Percentiles rank a stretch among this genome's conserved stretches.
Conservation (phyloP, 2,329 filamentous ascomycete genomes). For the Botryotinia narcissicola region DNA sequence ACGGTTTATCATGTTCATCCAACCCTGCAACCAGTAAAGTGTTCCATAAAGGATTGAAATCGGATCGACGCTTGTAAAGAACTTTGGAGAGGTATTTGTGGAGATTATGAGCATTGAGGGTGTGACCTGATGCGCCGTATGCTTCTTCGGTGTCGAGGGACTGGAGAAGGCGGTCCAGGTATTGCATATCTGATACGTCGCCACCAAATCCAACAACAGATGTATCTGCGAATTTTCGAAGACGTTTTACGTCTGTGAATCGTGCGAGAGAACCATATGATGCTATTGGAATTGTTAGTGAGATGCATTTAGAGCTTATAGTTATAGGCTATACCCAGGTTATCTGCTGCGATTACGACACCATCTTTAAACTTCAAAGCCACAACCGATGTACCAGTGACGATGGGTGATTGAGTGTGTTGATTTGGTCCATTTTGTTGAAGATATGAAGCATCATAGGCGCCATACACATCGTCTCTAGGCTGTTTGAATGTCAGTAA, state of each 20-base stretch:
- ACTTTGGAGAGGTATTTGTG: slow-evolving; percentile 97
- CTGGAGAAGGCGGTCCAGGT: slow-evolving; percentile 86
- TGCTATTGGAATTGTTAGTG: slow-evolving; percentile 51
- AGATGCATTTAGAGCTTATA: slow-evolving; percentile 20
- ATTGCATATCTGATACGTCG: slow-evolving; percentile 99
- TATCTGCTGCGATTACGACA: slow-evolving; percentile 95
- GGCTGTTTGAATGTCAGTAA: slow-evolving; percentile 60
- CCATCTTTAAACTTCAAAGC: slow-evolving; percentile 95
- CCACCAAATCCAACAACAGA: slow-evolving; percentile 91
- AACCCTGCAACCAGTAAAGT: slow-evolving; percentile 87
- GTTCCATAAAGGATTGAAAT: slow-evolving; percentile 98
- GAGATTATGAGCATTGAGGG: slow-evolving; percentile 86
- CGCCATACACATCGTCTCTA: slow-evolving; percentile 93
- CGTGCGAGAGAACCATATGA: slow-evolving; percentile 96
- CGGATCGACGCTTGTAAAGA: slow-evolving; percentile 89
- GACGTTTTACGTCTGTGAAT: slow-evolving; percentile 94
- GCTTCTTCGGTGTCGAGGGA: slow-evolving; percentile 86
- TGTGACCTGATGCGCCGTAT: slow-evolving; percentile 57
- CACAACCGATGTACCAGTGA: slow-evolving; percentile 94
- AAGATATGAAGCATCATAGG: slow-evolving; percentile 87
- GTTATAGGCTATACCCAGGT: slow-evolving; percentile 64
- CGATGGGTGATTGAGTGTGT: slow-evolving; percentile 88
- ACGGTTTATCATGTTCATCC: slow-evolving; percentile 75
- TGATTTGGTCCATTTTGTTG: slow-evolving; percentile 69
- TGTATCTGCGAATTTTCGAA: slow-evolving; percentile 81